A percentile compares a stretch with the other conserved stretches of the same genome.
Conservation (phyloP, 805 yeast genomes). For the Naumovozyma dairenensis region DNA sequence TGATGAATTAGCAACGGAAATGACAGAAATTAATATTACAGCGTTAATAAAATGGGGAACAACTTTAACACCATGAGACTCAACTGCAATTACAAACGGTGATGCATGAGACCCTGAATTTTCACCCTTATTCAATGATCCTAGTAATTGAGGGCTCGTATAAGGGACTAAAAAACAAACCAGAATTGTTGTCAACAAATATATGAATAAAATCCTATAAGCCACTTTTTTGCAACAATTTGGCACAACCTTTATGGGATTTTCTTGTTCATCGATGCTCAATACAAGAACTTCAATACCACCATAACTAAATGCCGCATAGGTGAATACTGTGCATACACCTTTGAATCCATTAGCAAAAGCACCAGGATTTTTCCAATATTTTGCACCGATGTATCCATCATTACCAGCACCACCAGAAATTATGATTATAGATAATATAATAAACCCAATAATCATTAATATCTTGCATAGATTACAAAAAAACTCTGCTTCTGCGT, state of each 20-base stretch:
- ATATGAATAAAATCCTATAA: conserved; percentile 48
- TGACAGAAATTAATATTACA: conserved; percentile 46
- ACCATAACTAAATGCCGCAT: conserved; percentile 65
- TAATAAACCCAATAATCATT: conserved; percentile 39
- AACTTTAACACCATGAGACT: conserved; percentile 33
- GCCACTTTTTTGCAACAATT: conserved; percentile 50
- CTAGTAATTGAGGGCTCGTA: conserved; percentile 35
- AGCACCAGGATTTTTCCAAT: conserved; percentile 46
- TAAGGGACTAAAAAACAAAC: conserved; percentile 70
- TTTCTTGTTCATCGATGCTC: conserved; percentile 59
- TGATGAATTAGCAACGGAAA: conserved; percentile 54
- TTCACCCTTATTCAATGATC: conserved; percentile 40
- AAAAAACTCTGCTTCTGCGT: conserved; percentile 45
- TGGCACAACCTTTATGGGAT: conserved; percentile 45
- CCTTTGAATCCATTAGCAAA: conserved; percentile 50
- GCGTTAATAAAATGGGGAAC: conserved; percentile 46
- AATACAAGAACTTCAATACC: conserved; percentile 62
- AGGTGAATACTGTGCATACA: conserved; percentile 50
- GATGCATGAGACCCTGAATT: conserved; percentile 40
- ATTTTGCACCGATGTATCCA: conserved; percentile 33
- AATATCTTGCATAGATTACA: conserved; percentile 37
- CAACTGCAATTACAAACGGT: conserved; percentile 42
- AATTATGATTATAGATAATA: conserved; percentile 38
- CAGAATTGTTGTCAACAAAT: conserved; percentile 42
- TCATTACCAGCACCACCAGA: conserved; percentile 41